Evolutionary conservation across 2,329 filamentous ascomycete species (phyloP).

Genomic region (Xylaria sp.): DNA sequence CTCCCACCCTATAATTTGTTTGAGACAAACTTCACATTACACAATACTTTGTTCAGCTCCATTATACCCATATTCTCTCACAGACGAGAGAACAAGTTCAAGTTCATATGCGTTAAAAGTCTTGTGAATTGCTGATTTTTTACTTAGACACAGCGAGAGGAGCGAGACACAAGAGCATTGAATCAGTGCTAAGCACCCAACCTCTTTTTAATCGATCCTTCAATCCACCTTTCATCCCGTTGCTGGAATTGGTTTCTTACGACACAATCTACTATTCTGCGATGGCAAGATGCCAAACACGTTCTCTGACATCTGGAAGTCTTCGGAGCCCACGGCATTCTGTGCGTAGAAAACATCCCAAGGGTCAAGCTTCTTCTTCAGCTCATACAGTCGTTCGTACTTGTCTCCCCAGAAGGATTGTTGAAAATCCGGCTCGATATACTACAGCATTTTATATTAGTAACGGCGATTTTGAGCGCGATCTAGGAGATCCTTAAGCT

Average conservation of each 20-base stretch:
- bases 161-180: neutral
- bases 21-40: neutral
- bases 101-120: neutral
- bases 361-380: constrained; percentile 54
- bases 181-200: neutral
- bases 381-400: constrained; percentile 50
- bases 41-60: neutral
- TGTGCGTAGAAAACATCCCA: constrained; percentile 52
- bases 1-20: neutral
- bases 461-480: neutral
- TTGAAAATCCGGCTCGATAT: constrained; percentile 53
- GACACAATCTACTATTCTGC: constrained; percentile 46
- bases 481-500: too few relatives aligned
- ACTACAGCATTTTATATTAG: constrained; percentile 8
- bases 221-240: neutral
- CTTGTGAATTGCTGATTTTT: neutral
- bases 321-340: constrained; percentile 54
- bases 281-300: constrained; percentile 46
- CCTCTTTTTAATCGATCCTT: neutral
- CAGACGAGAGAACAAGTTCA: neutral
- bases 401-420: constrained; percentile 53
- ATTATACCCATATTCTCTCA: neutral
- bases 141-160: neutral
- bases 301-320: constrained; percentile 51
- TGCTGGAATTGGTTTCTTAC: constrained; percentile 36